phyloP scores from a whole-genome alignment of 129 eudicot genomes.

The Tanacetum coccineum region DNA sequence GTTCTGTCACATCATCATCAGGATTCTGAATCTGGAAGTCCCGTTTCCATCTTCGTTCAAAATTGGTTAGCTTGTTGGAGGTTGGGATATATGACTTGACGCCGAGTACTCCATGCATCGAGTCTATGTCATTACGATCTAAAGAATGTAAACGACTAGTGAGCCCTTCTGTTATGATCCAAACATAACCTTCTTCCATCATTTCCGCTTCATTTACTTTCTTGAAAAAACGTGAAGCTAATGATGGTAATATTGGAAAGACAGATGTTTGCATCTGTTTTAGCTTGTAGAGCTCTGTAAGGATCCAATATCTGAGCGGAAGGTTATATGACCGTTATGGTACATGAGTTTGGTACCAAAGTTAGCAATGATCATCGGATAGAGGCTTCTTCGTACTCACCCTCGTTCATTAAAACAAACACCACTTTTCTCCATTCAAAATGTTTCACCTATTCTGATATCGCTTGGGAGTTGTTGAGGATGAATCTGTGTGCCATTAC shows the following conservation, averaged over 20 bases:
- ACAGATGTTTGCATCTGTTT: background rate
- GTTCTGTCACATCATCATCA: background rate
- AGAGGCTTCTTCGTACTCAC: slow-evolving; percentile 3
- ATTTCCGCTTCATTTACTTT: slow-evolving; percentile 11
- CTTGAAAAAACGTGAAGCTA: background rate
- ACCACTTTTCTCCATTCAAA: background rate
- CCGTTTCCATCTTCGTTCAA: background rate
- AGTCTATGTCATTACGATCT: background rate
- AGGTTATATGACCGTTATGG: background rate
- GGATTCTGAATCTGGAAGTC: background rate
- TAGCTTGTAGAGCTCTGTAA: background rate
- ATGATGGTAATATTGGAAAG: background rate
- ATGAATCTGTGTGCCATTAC: background rate
- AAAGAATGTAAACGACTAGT: slow-evolving; percentile 8
- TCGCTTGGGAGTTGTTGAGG: background rate
- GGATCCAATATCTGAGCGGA: background rate
- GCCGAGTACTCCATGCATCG: background rate
- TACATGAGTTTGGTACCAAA: background rate
- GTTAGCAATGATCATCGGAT: background rate
- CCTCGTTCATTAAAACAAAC: slow-evolving; percentile 10
- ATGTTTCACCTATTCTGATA: background rate
- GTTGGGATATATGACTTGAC: background rate
- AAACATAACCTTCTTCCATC: background rate
- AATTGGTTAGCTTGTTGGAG: background rate
- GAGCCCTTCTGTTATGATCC: slow-evolving; percentile 6